Evolutionary conservation across 1,139 yeast genomes (phyloP).

Genomic region (Fermentozyma sake): DNA sequence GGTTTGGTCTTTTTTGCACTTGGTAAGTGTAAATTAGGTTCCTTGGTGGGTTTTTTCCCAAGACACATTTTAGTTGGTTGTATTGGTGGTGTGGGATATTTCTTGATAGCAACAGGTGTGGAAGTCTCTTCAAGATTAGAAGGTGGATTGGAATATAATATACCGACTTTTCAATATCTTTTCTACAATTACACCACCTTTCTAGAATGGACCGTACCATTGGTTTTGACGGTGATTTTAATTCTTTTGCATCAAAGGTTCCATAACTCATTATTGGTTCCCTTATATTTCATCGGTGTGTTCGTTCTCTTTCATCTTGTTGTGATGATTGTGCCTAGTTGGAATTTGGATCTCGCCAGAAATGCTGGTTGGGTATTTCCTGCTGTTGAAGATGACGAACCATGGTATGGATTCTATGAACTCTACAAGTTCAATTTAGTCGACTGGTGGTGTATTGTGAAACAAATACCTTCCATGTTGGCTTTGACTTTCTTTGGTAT

Average conservation of each 20-base stretch:
- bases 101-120: slow-evolving; percentile 81
- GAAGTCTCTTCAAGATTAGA: slow-evolving; percentile 82
- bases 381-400: slow-evolving; percentile 60
- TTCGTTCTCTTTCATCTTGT: slow-evolving; percentile 66
- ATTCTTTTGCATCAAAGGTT: slow-evolving; percentile 57
- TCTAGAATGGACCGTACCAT: slow-evolving; percentile 72
- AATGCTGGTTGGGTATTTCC: slow-evolving; percentile 81
- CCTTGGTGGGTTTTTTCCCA: slow-evolving; percentile 91
- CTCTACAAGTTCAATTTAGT: slow-evolving; percentile 67
- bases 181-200: slow-evolving; percentile 37
- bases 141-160: slow-evolving; percentile 65
- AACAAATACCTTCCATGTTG: slow-evolving; percentile 86
- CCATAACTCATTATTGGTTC: slow-evolving; percentile 76
- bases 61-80: slow-evolving; percentile 94
- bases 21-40: slow-evolving; percentile 78
- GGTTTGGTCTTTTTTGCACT: slow-evolving; percentile 74
- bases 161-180: slow-evolving; percentile 49
- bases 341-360: slow-evolving; percentile 60
- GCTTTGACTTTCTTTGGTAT: slow-evolving; percentile 95
- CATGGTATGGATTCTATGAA: slow-evolving; percentile 85
- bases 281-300: slow-evolving; percentile 71
- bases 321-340: slow-evolving; percentile 59
- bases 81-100: slow-evolving; percentile 97
- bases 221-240: slow-evolving; percentile 55
- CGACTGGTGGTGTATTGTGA: slow-evolving; percentile 64